phyloP scores from a whole-genome alignment of 345 rosid genomes.

The Boechera divaricarpa region DNA sequence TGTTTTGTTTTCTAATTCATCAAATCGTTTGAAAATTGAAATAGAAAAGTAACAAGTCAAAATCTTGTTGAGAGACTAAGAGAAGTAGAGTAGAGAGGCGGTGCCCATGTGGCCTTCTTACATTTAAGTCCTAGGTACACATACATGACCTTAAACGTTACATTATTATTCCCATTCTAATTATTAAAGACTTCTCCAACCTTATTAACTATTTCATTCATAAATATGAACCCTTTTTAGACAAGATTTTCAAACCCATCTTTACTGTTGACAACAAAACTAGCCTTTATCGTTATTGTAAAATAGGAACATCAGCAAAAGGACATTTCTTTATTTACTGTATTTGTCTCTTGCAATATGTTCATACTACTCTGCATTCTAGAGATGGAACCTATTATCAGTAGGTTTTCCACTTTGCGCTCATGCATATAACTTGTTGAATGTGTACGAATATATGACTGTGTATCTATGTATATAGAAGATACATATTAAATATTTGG shows the following conservation, averaged over 20 bases:
- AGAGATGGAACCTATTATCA: slow-evolving; percentile 34
- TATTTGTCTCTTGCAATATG: slow-evolving; percentile 16
- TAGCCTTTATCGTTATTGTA: slow-evolving; percentile 31
- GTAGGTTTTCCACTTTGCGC: slow-evolving; percentile 46
- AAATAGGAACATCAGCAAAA: slow-evolving; percentile 23
- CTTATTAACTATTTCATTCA: slow-evolving; percentile 29
- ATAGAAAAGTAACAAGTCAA: slow-evolving; percentile 28
- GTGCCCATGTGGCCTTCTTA: slow-evolving; percentile 40
- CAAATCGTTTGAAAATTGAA: slow-evolving; percentile 33
- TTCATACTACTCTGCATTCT: slow-evolving; percentile 29
- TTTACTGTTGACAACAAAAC: slow-evolving; percentile 37
- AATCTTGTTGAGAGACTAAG: slow-evolving; percentile 36
- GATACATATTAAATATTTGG: background rate
- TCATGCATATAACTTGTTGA: slow-evolving; percentile 35
- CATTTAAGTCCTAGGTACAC: slow-evolving; percentile 32
- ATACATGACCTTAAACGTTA: slow-evolving; percentile 29
- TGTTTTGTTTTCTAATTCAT: slow-evolving; percentile 14
- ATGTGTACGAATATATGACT: slow-evolving; percentile 28
- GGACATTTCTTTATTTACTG: background rate
- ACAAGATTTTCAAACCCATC: background rate
- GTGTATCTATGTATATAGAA: slow-evolving; percentile 1
- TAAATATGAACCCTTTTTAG: slow-evolving; percentile 24
- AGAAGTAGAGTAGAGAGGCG: slow-evolving; percentile 46
- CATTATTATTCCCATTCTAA: slow-evolving; percentile 11
- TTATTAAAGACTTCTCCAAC: slow-evolving; percentile 18